Evolutionary conservation across 176 grass and related monocot genomes (phyloP), one percentile per base, ranked within the genome.

Genomic region (Lolium rigidum): DNA sequence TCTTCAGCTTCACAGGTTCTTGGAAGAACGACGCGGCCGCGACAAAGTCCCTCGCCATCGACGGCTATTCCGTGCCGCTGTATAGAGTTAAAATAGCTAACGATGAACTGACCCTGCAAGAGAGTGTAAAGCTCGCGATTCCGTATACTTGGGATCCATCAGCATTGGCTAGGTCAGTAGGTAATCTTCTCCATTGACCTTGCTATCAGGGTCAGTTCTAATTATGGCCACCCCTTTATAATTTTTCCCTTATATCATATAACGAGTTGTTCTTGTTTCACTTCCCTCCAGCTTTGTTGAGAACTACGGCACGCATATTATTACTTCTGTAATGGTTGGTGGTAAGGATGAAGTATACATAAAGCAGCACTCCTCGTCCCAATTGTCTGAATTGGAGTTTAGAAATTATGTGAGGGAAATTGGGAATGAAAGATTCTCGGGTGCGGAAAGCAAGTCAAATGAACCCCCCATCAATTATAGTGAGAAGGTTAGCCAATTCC

Each of bases 141-240:
- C 97, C 97, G 79, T 65, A 82, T 80, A 84, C 57, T 68, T 99
- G 97, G 97, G 94, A 99, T 83, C 94, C 97, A 31, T 83, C 92
- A 71, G 80, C 90, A 84, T 92, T 99, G 94, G 97, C 97, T 92
- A 99, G 97, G 97, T 99, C 89, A 99, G 97, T 99, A 94, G 97
- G 97, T 99, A 94, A 94, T 94, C 91, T 81, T 91, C 92, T 93
- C 94, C 80, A 86, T 96, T 91, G 74, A 73, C 88, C 68, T 66
- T 89, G 77, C 85, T 86, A 77, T 77, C 90, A 84, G 92, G 84
- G 86, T 92, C 88, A 66, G 86, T 73, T 83, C 61, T 79, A 64
- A 77, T 75, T 82, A 57, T 44, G 49, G 14, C 57, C 60, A 67
- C 69, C 56, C 21, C 47, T 52, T 60, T 60, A 56, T 58, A 69